A percentile compares a stretch with the other conserved stretches of the same genome.
Conservation (phyloP, 768 basidiomycete genomes). For the Kwoniella heveanensis region DNA sequence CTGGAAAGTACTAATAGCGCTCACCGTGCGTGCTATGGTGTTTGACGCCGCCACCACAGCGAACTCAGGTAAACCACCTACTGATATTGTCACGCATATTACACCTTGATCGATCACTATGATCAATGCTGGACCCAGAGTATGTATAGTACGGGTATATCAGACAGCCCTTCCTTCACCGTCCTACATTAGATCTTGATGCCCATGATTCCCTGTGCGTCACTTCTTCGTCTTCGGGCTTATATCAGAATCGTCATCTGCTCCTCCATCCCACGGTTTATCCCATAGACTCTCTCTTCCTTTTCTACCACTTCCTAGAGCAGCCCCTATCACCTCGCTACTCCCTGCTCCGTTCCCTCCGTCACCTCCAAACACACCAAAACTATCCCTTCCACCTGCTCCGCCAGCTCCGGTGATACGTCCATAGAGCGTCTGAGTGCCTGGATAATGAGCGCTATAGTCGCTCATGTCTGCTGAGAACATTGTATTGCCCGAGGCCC, state of each 20-base stretch:
- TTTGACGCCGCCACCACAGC: too few relatives aligned
- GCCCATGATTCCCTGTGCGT: too few relatives aligned
- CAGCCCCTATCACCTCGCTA: constrained; percentile 18
- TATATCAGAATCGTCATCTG: not conserved
- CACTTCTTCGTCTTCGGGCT: not conserved
- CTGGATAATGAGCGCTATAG: not conserved
- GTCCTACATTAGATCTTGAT: too few relatives aligned
- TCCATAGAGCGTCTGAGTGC: not conserved
- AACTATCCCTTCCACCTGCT: not conserved
- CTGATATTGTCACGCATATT: not conserved
- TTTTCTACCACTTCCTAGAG: constrained; percentile 31
- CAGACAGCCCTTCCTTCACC: too few relatives aligned
- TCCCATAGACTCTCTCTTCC: constrained; percentile 10
- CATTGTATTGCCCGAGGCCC: not conserved
- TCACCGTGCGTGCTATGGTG: too few relatives aligned
- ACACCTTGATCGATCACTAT: too few relatives aligned
- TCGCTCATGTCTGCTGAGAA: constrained; percentile 1
- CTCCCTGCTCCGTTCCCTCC: not conserved
- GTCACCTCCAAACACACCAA: not conserved
- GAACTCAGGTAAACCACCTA: not conserved
- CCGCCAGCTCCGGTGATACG: not conserved
- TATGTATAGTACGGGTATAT: not conserved
- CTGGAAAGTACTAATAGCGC: too few relatives aligned
- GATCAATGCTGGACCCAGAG: not conserved
- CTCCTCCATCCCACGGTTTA: not conserved